Evolutionary conservation across 2,329 filamentous ascomycete genomes (phyloP).

Genomic region (Purpureocillium lavendulum): DNA sequence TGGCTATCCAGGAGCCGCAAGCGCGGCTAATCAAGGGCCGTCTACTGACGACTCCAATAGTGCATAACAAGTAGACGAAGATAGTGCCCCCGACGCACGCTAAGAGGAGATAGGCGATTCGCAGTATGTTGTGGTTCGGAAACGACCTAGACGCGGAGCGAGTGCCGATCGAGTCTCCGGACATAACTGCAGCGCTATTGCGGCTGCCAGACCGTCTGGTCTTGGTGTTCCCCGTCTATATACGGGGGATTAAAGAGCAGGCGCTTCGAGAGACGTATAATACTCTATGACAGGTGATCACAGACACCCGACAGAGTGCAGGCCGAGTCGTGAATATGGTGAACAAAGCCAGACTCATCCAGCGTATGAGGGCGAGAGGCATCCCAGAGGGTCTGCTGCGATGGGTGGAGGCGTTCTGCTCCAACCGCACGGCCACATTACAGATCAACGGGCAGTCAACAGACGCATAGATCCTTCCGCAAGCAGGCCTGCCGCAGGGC

Average conservation of each 20-base stretch:
- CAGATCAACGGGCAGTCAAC: too few species aligned
- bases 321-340: slow-evolving; percentile 1
- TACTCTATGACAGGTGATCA: slow-evolving; percentile 1
- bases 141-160: slow-evolving; percentile 8
- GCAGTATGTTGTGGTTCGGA: slow-evolving; percentile 12
- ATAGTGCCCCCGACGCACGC: slow-evolving; percentile 1
- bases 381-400: slow-evolving; percentile 5
- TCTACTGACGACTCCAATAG: slow-evolving; percentile 9
- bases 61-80: slow-evolving; percentile 9
- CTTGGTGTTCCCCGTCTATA: slow-evolving; percentile 2
- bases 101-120: slow-evolving; percentile 10
- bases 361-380: slow-evolving; percentile 7
- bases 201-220: slow-evolving; percentile 1
- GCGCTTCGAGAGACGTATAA: neutral
- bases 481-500: neutral
- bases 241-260: neutral
- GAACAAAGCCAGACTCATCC: too few species aligned
- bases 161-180: too few species aligned
- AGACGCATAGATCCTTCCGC: too few species aligned
- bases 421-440: slow-evolving; percentile 1
- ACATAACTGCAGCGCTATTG: slow-evolving; percentile 1
- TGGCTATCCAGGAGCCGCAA: slow-evolving; percentile 10
- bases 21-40: slow-evolving; percentile 7
- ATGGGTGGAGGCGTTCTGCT: slow-evolving; percentile 8
- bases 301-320: neutral